These are phyloP conservation scores for Hanseniaspora jakobsenii DNA, from an alignment of 805 yeast genomes.

Conservation along the genomic window DNA sequence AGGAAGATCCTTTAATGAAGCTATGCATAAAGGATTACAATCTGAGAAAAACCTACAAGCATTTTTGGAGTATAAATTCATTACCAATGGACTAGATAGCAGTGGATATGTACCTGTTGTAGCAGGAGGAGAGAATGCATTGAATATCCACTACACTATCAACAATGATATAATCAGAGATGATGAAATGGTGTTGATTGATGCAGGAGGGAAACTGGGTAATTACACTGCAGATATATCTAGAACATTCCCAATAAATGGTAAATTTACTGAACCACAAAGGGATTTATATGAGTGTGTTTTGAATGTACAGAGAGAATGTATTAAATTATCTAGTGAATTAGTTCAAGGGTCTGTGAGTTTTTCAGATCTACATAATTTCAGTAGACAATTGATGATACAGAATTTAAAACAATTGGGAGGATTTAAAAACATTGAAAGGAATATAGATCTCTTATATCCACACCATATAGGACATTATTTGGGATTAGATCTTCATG, in stretches of 20 bases:
- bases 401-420: slow-evolving; percentile 51
- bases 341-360: slow-evolving; percentile 27
- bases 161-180: slow-evolving; percentile 70
- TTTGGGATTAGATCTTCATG: slow-evolving; percentile 85
- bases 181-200: slow-evolving; percentile 80
- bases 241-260: slow-evolving; percentile 86
- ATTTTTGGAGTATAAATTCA: slow-evolving; percentile 69
- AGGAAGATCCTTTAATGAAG: slow-evolving; percentile 70
- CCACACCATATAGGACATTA: slow-evolving; percentile 97
- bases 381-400: slow-evolving; percentile 48
- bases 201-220: slow-evolving; percentile 88
- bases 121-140: slow-evolving; percentile 82
- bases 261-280: slow-evolving; percentile 65
- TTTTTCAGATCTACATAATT: slow-evolving; percentile 62
- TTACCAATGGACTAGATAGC: slow-evolving; percentile 77
- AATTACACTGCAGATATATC: slow-evolving; percentile 95
- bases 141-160: slow-evolving; percentile 86
- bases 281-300: slow-evolving; percentile 82
- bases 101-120: slow-evolving; percentile 92
- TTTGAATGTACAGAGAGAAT: slow-evolving; percentile 62
- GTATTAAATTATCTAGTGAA: slow-evolving; percentile 50
- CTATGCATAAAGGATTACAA: slow-evolving; percentile 53
- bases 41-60: slow-evolving; percentile 73
- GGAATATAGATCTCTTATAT: slow-evolving; percentile 45
- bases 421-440: slow-evolving; percentile 48